Base-by-base conservation (phyloP, 768 basidiomycete species). In the Tylopilus sp. region DNA sequence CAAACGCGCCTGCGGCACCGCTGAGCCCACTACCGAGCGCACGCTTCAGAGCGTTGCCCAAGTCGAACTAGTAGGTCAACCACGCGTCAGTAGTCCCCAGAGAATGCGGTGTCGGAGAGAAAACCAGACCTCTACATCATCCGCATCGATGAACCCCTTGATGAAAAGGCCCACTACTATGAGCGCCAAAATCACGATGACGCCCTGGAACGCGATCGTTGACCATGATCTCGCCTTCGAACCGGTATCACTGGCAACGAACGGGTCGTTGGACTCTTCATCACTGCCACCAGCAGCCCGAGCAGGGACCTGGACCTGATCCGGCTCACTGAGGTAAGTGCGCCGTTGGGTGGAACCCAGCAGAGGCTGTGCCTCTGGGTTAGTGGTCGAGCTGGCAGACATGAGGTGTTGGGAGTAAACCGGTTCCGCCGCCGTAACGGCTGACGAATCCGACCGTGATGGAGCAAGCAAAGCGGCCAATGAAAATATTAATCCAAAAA, bases 11-110 rank as follows among this genome's bases (percentile, higher is more conserved):
- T 57, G 88, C 87, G 16, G 92, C 91, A 43, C 94, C 95, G 59
- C 88, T 92, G 45, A 95, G 71, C 4, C 94, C 95, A 22, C 96
- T 94, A 9, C 96, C 95, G 0, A 90, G 77, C 4, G 95, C 96
- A 41, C 77, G 82, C 74, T 82, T 89, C 59, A 97, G 71, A 0
- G 95, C 90, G 26, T 80, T 79, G 29, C 74, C 72, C 12, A 89
- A 72, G 68, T 98, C 93, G 58, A 98, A 96, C 84, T 96, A 66
- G 37, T 12, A 21, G 13, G 28, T 19, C 26, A 16, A 21, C 8
- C 68, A 79, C 50, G 59, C 84, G 82, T 42, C 82, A 76, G 48
- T 24, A 49, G 48, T 21, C 17, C 24, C 76, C 73, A 61, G 82
- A 77, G 26, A 75, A 78, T 22, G 24, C 4, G 5, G 13, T 13